A percentile compares a stretch with the other conserved stretches of the same genome.
These are phyloP conservation scores for Nematocida sp. DNA, from an alignment of 371 early-diverging fungal species.

Conservation along the genomic window DNA sequence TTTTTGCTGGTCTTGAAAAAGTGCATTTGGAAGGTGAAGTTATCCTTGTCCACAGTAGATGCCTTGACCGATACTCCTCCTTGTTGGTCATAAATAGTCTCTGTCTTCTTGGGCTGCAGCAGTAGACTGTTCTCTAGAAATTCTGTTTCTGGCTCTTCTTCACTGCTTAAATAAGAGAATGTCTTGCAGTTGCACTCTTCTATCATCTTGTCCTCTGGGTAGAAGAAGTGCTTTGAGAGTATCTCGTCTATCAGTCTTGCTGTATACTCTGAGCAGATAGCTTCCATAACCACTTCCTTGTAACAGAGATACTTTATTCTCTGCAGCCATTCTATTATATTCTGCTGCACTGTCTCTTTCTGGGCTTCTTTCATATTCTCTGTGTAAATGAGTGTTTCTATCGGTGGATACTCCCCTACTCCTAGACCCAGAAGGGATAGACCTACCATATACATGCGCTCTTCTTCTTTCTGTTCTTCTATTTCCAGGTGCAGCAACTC, in stretches of 20 bases:
- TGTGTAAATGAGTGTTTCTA: conserved; percentile 79
- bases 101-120: not conserved
- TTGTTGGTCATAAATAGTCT: conserved; percentile 29
- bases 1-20: conserved; percentile 35
- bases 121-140: not conserved
- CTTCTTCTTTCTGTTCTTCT: conserved; percentile 2
- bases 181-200: conserved; percentile 15
- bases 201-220: conserved; percentile 67
- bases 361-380: conserved; percentile 77
- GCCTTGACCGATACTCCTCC: conserved; percentile 44
- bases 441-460: not conserved
- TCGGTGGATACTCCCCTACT: conserved; percentile 77
- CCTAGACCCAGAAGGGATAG: conserved; percentile 65
- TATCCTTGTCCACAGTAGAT: conserved; percentile 11
- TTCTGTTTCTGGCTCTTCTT: conserved; percentile 1
- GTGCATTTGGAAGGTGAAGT: conserved; percentile 51
- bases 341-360: conserved; percentile 75
- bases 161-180: not conserved
- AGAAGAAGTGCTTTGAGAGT: conserved; percentile 72
- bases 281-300: conserved; percentile 70
- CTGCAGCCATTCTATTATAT: conserved; percentile 70
- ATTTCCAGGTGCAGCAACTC: conserved; percentile 1
- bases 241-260: conserved; percentile 72
- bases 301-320: conserved; percentile 71
- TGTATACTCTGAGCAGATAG: conserved; percentile 70